Percentiles rank a stretch among this genome's conserved stretches.
phyloP scores from a whole-genome alignment of 257 asterid species.

The Fraxinus anomala region DNA sequence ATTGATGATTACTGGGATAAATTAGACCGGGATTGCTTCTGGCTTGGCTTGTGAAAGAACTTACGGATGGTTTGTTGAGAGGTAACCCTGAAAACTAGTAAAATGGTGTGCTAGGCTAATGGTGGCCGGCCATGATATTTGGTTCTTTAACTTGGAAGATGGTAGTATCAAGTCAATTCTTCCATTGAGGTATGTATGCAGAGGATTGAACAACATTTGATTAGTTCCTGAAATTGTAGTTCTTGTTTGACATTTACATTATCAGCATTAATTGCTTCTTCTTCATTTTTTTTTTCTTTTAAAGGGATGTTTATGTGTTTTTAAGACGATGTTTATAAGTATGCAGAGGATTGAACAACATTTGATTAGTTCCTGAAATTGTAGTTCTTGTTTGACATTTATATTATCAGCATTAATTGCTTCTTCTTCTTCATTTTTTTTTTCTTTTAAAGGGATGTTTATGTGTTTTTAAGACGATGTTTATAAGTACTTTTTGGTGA shows the following conservation, averaged over 20 bases:
- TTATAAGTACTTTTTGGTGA: not conserved
- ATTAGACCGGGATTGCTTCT: not conserved
- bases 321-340: not conserved
- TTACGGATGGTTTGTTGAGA: not conserved
- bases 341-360: not conserved
- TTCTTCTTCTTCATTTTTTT: not conserved
- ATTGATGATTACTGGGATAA: not conserved
- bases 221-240: not conserved
- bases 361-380: not conserved
- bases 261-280: not conserved
- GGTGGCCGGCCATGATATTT: not conserved
- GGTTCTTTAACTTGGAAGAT: not conserved
- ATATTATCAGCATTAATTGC: not conserved
- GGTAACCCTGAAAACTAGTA: not conserved
- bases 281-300: not conserved
- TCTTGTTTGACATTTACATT: constrained; percentile 5
- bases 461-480: not conserved
- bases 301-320: not conserved
- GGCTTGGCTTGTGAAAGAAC: not conserved
- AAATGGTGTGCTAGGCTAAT: not conserved
- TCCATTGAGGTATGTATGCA: not conserved
- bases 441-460: not conserved
- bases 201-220: not conserved
- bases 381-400: not conserved
- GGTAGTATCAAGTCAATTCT: not conserved